Evolutionary conservation across 2,329 filamentous ascomycete genomes (phyloP).

Genomic region (Alternaria gansuensis): DNA sequence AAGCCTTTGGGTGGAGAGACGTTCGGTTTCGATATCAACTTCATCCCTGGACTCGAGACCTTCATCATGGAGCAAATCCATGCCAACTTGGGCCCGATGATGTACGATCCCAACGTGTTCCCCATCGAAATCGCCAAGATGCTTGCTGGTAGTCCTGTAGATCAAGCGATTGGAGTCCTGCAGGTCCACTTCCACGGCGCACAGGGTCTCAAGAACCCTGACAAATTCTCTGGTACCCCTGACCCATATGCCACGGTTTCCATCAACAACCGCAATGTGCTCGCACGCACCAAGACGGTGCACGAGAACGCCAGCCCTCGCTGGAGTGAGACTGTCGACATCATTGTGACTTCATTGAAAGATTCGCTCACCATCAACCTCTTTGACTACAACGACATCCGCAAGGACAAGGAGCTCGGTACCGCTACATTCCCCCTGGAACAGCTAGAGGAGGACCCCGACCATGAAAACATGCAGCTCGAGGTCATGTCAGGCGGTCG

Average conservation of each 20-base stretch:
- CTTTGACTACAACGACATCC: conserved; percentile 93
- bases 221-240: conserved; percentile 89
- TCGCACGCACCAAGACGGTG: conserved; percentile 89
- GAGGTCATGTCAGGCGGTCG: conserved; percentile 88
- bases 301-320: conserved; percentile 84
- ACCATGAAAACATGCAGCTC: conserved; percentile 84
- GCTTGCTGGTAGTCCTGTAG: conserved; percentile 90
- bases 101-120: conserved; percentile 98
- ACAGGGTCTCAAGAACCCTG: conserved; percentile 90
- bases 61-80: conserved; percentile 98
- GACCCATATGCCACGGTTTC: conserved; percentile 90
- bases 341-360: conserved; percentile 90
- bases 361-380: conserved; percentile 85
- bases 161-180: conserved; percentile 93
- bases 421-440: conserved; percentile 86
- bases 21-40: conserved; percentile 98
- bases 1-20: conserved; percentile 95
- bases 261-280: conserved; percentile 80
- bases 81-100: conserved; percentile 91
- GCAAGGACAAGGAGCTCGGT: conserved; percentile 96
- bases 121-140: conserved; percentile 99
- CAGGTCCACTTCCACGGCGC: conserved; percentile 92
- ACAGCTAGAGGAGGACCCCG: conserved; percentile 76
- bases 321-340: conserved; percentile 97
- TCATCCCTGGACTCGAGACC: conserved; percentile 89